A percentile compares a stretch with the other conserved stretches of the same genome.
phyloP scores from a whole-genome alignment of 2,329 filamentous ascomycete genomes.

The Pyrenochaeta sp. region DNA sequence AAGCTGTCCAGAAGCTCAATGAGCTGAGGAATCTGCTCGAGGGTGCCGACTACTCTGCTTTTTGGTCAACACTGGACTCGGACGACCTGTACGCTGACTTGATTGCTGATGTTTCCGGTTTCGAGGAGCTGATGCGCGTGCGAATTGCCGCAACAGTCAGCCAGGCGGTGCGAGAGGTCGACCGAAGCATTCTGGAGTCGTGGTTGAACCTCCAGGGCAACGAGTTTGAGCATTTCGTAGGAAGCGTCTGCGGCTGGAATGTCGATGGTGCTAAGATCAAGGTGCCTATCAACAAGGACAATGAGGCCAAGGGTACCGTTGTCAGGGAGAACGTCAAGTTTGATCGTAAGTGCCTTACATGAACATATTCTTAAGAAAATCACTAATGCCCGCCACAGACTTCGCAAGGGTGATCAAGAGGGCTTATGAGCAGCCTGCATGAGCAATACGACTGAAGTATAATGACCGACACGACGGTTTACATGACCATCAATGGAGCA shows the following conservation, averaged over 20 bases:
- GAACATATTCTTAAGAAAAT: too few species aligned
- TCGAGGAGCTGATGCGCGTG: slow-evolving; percentile 92
- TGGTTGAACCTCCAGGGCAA: slow-evolving; percentile 59
- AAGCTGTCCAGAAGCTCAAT: slow-evolving; percentile 89
- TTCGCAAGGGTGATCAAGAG: slow-evolving; percentile 48
- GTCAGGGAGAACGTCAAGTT: slow-evolving; percentile 95
- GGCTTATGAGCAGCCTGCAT: slow-evolving; percentile 50
- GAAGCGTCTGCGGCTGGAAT: slow-evolving; percentile 77
- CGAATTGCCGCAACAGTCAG: slow-evolving; percentile 88
- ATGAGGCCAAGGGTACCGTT: slow-evolving; percentile 91
- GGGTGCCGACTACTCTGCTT: slow-evolving; percentile 86
- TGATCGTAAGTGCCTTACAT: slow-evolving; percentile 64
- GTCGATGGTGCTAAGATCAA: slow-evolving; percentile 73
- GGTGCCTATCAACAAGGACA: slow-evolving; percentile 89
- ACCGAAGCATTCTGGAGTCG: slow-evolving; percentile 56
- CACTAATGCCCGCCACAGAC: slow-evolving; percentile 35
- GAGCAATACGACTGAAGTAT: slow-evolving; percentile 21
- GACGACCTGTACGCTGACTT: slow-evolving; percentile 97
- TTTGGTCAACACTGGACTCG: slow-evolving; percentile 92
- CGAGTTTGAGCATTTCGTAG: slow-evolving; percentile 60
- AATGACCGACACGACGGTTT: slow-evolving; percentile 24
- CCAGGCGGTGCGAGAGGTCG: slow-evolving; percentile 82
- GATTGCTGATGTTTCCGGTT: slow-evolving; percentile 91
- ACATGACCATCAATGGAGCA: slow-evolving; percentile 5
- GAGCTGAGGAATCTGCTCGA: slow-evolving; percentile 86